Base-by-base conservation (phyloP, 2,329 filamentous ascomycete genomes). In the Ophiostoma fasciatum region DNA sequence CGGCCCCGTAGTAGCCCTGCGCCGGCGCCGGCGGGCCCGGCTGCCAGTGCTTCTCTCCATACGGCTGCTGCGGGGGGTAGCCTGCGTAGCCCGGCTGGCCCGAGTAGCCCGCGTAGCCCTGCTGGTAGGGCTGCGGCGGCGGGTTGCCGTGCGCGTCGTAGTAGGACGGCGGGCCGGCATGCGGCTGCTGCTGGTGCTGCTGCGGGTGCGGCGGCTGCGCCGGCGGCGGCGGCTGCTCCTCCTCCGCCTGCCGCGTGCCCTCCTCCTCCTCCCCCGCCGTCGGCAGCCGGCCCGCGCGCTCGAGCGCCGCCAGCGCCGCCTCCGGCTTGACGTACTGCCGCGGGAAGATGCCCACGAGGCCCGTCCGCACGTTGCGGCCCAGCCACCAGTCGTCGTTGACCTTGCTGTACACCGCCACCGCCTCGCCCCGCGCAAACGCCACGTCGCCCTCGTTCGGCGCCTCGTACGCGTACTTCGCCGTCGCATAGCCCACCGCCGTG, bases 351-450 rank as follows among this genome's bases (percentile, higher is more conserved):
- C 88, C 88, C 60, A 93, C 83, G 46, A 73, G 62, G 38, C 79
- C 79, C 8, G 85, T 93, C 36, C 84, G 75, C 51, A 78, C 65
- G 59, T 93, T 94, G 48, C 72, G 74, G 47, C 88, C 88, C 66
- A 84, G 78, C 84, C 85, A 94, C 88, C 88, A 96, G 59, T 96
- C 87, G 43, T 78, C 74, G 59, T 96, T 96, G 79, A 94, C 90
- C 63, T 93, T 87, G 60, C 94, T 83, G 46, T 75, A 72, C 17
- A 96, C 81, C 40, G 74, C 70, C 47, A 96, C 67, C 45, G 68
- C 66, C 60, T 96, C 88, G 52, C 87, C 79, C 42, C 79, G 76
- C 52, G 83, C 74, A 41, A 96, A 74, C 3, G 72, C 74, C 44
- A 93, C 66, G 54, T 96, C 88, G 41, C 84, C 83, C 4, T 76